Evolutionary conservation across 2,329 filamentous ascomycete genomes (phyloP), one percentile per base, ranked within the genome.

Genomic region (Fusarium sp.): DNA sequence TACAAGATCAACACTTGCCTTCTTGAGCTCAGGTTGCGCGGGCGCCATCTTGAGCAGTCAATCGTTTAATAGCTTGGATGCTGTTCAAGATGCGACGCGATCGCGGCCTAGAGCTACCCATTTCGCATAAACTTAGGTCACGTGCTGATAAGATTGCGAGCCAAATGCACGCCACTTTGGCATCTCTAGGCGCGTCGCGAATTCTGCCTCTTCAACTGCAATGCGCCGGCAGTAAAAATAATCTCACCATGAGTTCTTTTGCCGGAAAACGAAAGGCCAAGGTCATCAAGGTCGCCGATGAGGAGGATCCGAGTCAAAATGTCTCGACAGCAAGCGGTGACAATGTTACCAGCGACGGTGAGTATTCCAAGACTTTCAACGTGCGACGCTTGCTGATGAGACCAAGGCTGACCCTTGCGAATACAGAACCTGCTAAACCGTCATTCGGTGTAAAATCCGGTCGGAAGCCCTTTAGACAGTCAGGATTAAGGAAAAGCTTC

Each of bases 21-120:
- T 99, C 82, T 98, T 99, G 65, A 99, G 87, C 83, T 99, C 96
- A 73, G 95, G 95, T 81, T 98, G 95, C 77, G 95, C 93, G 88
- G 96, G 94, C 81, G 95, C 92, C 95, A 99, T 99, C 69, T 83
- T 91, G 81, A 77, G 70, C 68, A 70, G 58, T 73, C 58, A 62
- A 65, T 60, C 58, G 54, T 60, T 58, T 58, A 57, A 64, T 67
- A 53, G 40, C 55, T 67, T 59, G 64, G 32, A 45, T 74, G 55
- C 62, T 57, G 65, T 69, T 62, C 51, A 42, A 51, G 44, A 53
- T 72, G 61, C 70, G 67, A 72, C 69, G 72, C 69, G 67, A 72
- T 70, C 55, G 49, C 67, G 53, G 68, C 68, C 62, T 64, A 41
- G 59, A 68, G 65, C 64, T 63, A 60, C 46, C 38, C 55, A 53